Percentiles rank a stretch among this genome's conserved stretches.
Conservation (phyloP, 1,284 basidiomycete species). For the Erythrobasidium hasegawianum region DNA sequence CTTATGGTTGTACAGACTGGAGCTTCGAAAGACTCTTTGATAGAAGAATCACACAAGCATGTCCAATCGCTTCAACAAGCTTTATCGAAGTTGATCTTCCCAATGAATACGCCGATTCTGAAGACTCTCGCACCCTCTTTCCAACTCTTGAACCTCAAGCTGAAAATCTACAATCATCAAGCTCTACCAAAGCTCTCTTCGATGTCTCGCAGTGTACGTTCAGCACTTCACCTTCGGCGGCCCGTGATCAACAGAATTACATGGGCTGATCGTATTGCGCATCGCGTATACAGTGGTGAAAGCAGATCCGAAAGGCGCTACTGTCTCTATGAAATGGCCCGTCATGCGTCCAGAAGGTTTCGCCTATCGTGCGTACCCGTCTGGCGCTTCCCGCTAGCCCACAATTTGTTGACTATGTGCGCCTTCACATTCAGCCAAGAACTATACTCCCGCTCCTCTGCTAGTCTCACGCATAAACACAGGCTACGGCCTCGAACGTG, state of each 20-base stretch:
- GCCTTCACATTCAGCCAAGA: slow-evolving; percentile 47
- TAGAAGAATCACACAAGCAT: slow-evolving; percentile 57
- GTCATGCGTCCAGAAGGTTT: slow-evolving; percentile 43
- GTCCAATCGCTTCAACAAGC: slow-evolving; percentile 55
- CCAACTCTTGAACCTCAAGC: slow-evolving; percentile 15
- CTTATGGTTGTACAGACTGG: slow-evolving; percentile 73
- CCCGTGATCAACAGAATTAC: no score
- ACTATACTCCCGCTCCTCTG: slow-evolving; percentile 54
- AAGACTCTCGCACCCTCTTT: neutral
- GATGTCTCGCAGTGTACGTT: slow-evolving; percentile 48
- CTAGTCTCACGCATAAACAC: slow-evolving; percentile 67
- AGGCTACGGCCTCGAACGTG: slow-evolving; percentile 71
- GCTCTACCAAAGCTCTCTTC: slow-evolving; percentile 53
- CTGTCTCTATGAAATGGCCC: slow-evolving; percentile 56
- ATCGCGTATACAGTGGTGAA: no score
- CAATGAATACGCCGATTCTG: slow-evolving; percentile 7
- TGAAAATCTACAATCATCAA: neutral
- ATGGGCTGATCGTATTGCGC: no score
- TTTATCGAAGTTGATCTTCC: slow-evolving; percentile 6
- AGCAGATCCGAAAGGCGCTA: neutral
- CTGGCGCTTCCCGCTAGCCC: no score
- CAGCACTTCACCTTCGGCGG: no score
- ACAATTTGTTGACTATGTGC: no score
- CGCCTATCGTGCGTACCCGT: slow-evolving; percentile 43
- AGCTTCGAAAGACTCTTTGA: slow-evolving; percentile 71